Evolutionary conservation across 2,329 filamentous ascomycete genomes (phyloP), one percentile per base, ranked within the genome.

Genomic region (Gnomoniopsis smithogilvyi): DNA sequence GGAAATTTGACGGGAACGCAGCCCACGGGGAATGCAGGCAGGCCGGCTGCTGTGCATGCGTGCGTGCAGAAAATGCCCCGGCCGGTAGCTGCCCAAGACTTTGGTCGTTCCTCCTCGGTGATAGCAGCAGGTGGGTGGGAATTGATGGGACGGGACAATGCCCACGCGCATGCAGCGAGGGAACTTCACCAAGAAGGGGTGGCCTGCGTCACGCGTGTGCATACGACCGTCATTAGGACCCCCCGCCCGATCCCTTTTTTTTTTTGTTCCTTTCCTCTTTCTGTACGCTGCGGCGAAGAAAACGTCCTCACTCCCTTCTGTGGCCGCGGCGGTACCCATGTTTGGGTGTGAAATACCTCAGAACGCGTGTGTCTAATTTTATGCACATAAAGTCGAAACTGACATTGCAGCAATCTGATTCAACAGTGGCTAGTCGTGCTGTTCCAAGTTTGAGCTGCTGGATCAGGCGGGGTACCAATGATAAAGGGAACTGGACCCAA

Each of bases 1-100:
- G 59, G 33, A 55, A 33, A 51, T 58, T 38, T 51, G 52, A 51
- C 52, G 57, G 57, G 52, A 59, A 24, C 51, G 46, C 38, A 51
- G 51, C 38, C 15, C 58, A 51, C 26, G 26, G 56, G 55, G 38
- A 47, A 58, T 54, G 59, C 36, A 51, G 51, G 59, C 55, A 54
- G 46, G 51, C 55, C 30, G 59, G 51, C 55, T 48, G 59, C 59
- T 43, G 46, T 61, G 59, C 59, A 53, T 52, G 30, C 49, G 55
- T 38, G 26, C 26, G 26, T n/a, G n/a, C n/a, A n/a, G n/a, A 30
- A 8, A 58, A 58, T 51, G 24, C 51, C 59, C 59, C 59, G 55
- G 59, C 55, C 55, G 55, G 41, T 48, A 58, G 46, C 22, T 14
- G n/a, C n/a, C n/a, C n/a, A n/a, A n/a, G n/a, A n/a, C n/a, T 19